Evolutionary conservation across 2,329 filamentous ascomycete species (phyloP), one percentile per base, ranked within the genome.

Genomic region (Colletotrichum falcatum): DNA sequence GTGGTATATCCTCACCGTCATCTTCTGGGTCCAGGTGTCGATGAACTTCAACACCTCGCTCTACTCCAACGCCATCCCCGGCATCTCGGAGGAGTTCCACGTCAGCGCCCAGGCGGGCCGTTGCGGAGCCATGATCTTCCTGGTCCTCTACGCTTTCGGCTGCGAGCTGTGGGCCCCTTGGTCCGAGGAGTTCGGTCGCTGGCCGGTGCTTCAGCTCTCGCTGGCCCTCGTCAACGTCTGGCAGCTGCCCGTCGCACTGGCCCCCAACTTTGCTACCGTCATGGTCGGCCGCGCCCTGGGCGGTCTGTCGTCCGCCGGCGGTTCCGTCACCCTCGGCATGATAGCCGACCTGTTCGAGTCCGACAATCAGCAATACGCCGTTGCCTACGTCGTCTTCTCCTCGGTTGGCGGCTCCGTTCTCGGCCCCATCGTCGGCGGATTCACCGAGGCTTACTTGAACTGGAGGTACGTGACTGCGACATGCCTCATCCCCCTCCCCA

Each of bases 141-240:
- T 97, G 48, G 86, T 96, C 61, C 80, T 90, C 2, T 96, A 97
- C 78, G 93, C 93, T 46, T 95, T 96, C 78, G 94, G 94, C 44
- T 96, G 94, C 78, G 94, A 96, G 79, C 86, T 95, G 0, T 96
- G 94, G 94, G 94, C 94, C 0, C 94, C 94, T 0, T 96, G 93
- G 92, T 92, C 89, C 55, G 94, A 97, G 78, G 94, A 96, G 76
- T 84, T 95, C 60, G 94, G 94, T 26, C 89, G 94, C 60, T 92
- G 90, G 83, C 91, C 91, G 1, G 87, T 96, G 65, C 84, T 95
- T 28, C 93, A 95, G 83, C 81, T 87, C 30, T 92, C 90, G 46
- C 81, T 96, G 64, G 87, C 92, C 73, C 82, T 96, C 14, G 92
- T 95, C 79, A 96, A 96, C 75, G 80, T 95, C 65, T 96, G 88